Evolutionary conservation across 192 early-diverging fungal genomes (phyloP).

Genomic region (Coemansia sp.): DNA sequence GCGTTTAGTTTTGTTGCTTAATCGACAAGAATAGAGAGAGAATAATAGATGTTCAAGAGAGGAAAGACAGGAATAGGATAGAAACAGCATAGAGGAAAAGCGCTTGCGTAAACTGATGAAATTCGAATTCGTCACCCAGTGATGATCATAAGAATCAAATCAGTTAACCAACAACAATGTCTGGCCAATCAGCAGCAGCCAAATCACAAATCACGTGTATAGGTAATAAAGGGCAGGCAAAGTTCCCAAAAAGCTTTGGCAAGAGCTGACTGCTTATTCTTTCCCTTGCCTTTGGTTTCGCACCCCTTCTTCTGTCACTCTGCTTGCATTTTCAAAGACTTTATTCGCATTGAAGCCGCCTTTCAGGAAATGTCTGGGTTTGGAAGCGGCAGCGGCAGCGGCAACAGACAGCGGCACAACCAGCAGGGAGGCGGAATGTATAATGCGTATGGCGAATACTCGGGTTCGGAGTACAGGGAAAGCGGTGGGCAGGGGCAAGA

Average conservation of each 20-base stretch:
- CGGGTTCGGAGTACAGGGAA: constrained; percentile 8
- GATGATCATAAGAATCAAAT: background rate
- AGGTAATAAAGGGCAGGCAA: no score
- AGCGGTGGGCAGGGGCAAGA: constrained; percentile 12
- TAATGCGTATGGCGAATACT: constrained; percentile 10
- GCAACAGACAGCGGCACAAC: constrained; percentile 24
- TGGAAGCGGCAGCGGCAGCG: background rate
- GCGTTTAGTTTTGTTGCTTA: background rate
- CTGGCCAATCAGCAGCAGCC: constrained; percentile 3
- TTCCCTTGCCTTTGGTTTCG: background rate
- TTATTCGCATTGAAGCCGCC: background rate
- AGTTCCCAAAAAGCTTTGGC: no score
- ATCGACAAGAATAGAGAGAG: background rate
- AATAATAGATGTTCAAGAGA: background rate
- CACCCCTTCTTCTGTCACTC: background rate
- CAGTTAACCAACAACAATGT: background rate
- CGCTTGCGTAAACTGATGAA: background rate
- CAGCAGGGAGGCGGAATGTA: constrained; percentile 1
- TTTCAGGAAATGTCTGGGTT: background rate
- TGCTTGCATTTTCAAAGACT: background rate
- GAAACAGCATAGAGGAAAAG: background rate
- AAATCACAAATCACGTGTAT: constrained; percentile 4
- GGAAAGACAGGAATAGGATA: background rate
- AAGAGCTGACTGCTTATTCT: no score
- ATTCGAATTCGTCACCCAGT: background rate